Base-by-base conservation (phyloP, 2,329 filamentous ascomycete species). In the Alternaria alternata region DNA sequence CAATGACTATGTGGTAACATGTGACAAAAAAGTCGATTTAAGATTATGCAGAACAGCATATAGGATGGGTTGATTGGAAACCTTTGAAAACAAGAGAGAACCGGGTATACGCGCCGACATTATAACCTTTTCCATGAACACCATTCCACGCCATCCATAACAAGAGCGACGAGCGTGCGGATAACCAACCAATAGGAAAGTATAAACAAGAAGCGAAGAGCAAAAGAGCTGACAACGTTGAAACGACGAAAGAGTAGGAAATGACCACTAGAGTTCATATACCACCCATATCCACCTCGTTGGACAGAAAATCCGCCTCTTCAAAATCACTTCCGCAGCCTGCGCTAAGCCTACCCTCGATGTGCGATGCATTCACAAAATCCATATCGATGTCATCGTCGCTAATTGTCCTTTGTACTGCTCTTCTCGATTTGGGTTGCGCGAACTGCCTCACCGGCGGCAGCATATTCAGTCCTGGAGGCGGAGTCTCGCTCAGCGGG, bases 231-330 rank as follows among this genome's bases (percentile, higher is more conserved):
- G 14, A 11, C 6, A 30, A 49, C 2, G 16, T 3, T 42, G 14
- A 47, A n/a, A 39, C 32, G 24, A 47, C 11, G n/a, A 16, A 12
- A 26, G 24, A 38, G 30, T 28, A 12, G 44, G 22, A 41, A 18
- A 9, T 42, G 48, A 14, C 12, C 38, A 18, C n/a, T 32, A 16
- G 34, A 24, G 32, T 12, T 32, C 54, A 78, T 8, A 76, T 61
- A n/a, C 73, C 75, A 16, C 73, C 65, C 76, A 78, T 78, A 18
- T 68, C 68, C 7, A 78, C 67, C 53, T 78, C 76, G 6, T 62
- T 38, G 9, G 57, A 43, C 63, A 82, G 58, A 49, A 93, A 93
- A 1, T 86, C 83, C 0, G 90, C 90, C 59, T 93, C 90, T 58
- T 85, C 88, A 74, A 92, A 92, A 73, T 92, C 89, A 53, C 65